Conservation (phyloP, 441 rosid genomes). For the Eutrema salsugineum region DNA sequence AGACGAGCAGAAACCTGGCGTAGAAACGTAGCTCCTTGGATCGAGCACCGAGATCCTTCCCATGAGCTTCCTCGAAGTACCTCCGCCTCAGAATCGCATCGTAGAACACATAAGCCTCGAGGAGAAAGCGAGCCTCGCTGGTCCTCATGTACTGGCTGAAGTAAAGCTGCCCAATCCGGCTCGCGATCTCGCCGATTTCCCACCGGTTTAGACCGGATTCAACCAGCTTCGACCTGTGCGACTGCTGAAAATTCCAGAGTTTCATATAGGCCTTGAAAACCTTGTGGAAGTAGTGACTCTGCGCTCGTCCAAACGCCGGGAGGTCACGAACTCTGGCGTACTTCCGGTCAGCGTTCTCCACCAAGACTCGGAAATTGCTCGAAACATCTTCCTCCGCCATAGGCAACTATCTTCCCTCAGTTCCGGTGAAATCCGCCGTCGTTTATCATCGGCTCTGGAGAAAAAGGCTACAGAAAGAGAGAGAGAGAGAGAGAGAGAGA, state of each 20-base stretch:
- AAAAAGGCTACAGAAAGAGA: neutral
- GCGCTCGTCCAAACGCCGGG: slow-evolving; percentile 57
- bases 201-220: slow-evolving; percentile 77
- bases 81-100: slow-evolving; percentile 76
- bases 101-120: slow-evolving; percentile 85
- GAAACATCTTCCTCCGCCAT: slow-evolving; percentile 49
- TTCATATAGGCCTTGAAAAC: slow-evolving; percentile 94
- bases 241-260: slow-evolving; percentile 94
- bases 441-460: slow-evolving; percentile 34
- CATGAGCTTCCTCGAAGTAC: slow-evolving; percentile 67
- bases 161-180: slow-evolving; percentile 98
- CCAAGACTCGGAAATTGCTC: slow-evolving; percentile 64
- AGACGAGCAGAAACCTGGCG: slow-evolving; percentile 80
- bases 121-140: slow-evolving; percentile 74
- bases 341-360: slow-evolving; percentile 84
- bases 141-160: slow-evolving; percentile 92
- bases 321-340: slow-evolving; percentile 82
- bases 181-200: slow-evolving; percentile 98
- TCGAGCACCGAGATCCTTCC: slow-evolving; percentile 63
- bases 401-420: neutral
- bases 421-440: slow-evolving; percentile 28
- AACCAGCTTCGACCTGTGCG: slow-evolving; percentile 63
- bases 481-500: neutral
- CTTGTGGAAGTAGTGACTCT: slow-evolving; percentile 63
- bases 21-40: slow-evolving; percentile 85